These are phyloP conservation scores for Solanum ossicruentum DNA, from an alignment of 257 asterid genomes.

Conservation along the genomic window DNA sequence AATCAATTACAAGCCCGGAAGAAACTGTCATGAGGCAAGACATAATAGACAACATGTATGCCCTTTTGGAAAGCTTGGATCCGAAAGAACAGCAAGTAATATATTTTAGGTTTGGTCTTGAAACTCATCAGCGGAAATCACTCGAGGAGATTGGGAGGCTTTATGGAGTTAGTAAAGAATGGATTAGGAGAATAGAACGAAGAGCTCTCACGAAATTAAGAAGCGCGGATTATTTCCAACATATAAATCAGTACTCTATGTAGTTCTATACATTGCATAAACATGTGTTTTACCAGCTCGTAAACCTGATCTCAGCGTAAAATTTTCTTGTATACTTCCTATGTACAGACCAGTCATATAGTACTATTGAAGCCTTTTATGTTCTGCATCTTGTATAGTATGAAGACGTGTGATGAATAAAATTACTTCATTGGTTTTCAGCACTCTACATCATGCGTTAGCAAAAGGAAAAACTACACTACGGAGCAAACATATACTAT, in stretches of 20 bases:
- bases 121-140: conserved; percentile 38
- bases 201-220: conserved; percentile 52
- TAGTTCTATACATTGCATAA: not conserved
- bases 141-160: conserved; percentile 71
- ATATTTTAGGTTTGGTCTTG: conserved; percentile 63
- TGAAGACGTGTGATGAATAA: not conserved
- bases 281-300: not conserved
- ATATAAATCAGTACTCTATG: conserved; percentile 15
- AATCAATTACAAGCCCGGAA: conserved; percentile 43
- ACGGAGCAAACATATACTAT: too few relatives aligned
- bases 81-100: conserved; percentile 57
- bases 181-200: conserved; percentile 72
- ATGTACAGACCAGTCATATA: not conserved
- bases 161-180: conserved; percentile 74
- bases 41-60: conserved; percentile 27
- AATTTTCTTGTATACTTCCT: not conserved
- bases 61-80: conserved; percentile 49
- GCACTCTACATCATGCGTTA: not conserved
- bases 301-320: not conserved
- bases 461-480: not conserved
- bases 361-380: not conserved
- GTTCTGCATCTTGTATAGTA: not conserved
- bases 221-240: conserved; percentile 21
- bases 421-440: not conserved
- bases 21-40: conserved; percentile 40